Evolutionary conservation across 768 basidiomycete species (phyloP).

Genomic region (Hygrocybe punicea): DNA sequence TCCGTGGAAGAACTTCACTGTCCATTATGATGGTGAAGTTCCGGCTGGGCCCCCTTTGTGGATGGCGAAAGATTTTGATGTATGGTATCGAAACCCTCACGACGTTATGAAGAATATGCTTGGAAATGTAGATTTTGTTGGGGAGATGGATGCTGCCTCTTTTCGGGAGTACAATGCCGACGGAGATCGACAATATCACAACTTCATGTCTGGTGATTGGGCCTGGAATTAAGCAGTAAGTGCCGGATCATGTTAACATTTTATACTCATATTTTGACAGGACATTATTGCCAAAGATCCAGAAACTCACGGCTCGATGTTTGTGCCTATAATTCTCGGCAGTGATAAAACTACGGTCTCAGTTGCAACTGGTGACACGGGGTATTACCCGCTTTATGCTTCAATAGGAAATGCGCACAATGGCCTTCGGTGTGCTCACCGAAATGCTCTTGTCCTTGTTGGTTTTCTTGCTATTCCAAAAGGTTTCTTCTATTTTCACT

Average conservation of each 20-base stretch:
- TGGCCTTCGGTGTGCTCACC: constrained; percentile 27
- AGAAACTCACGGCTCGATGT: constrained; percentile 27
- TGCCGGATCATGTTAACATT: constrained; percentile 4
- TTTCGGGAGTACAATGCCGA: constrained; percentile 23
- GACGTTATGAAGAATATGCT: constrained; percentile 29
- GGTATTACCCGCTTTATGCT: constrained; percentile 36
- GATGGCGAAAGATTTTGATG: constrained; percentile 28
- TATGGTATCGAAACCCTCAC: constrained; percentile 34
- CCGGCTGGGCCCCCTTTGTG: constrained; percentile 26
- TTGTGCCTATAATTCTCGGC: constrained; percentile 32
- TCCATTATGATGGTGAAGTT: constrained; percentile 17
- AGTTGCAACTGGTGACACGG: constrained; percentile 37
- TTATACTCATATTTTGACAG: constrained; percentile 16
- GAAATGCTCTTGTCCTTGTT: constrained; percentile 26
- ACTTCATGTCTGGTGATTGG: constrained; percentile 42
- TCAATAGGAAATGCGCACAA: constrained; percentile 30
- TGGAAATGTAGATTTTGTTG: constrained; percentile 34
- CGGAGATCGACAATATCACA: constrained; percentile 23
- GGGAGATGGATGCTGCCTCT: constrained; percentile 32
- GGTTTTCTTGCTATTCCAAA: constrained; percentile 38
- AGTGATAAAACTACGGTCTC: constrained; percentile 45
- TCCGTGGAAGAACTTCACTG: constrained; percentile 25
- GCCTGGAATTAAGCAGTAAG: constrained; percentile 34
- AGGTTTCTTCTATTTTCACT: too few relatives aligned
- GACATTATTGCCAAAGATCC: constrained; percentile 25